Evolutionary conservation across 495 filamentous ascomycete genomes (phyloP), one percentile per base, ranked within the genome.

Genomic region (Aspergillus diversus): DNA sequence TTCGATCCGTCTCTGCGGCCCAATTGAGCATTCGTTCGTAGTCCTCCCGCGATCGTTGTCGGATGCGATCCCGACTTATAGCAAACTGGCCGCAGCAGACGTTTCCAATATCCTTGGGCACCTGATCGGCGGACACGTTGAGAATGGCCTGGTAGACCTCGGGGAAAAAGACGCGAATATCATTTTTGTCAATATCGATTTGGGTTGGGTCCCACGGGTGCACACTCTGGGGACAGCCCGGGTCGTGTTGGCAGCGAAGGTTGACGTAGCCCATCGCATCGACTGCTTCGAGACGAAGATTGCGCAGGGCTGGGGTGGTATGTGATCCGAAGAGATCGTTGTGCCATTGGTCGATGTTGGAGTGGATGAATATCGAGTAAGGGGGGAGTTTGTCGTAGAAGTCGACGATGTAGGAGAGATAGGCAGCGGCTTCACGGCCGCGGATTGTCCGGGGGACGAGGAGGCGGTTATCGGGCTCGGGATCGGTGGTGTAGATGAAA

Each of bases 1-100:
- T 75, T 31, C 74, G 52, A 5, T 73, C 65, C 6, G 74, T 73
- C 49, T 68, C 64, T 16, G 67, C 66, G n/a, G 68, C 72, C 80
- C 81, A 82, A 8, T 73, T 54, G 33, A 81, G 59, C 60, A 82
- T 78, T 7, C 75, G 73, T 55, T 73, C 63, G 56, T 83, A 84
- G 50, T 82, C 79, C 9, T 66, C 56, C 37, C 66, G 70, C 0
- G 77, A 73, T 5, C 81, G 73, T n/a, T 70, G 65, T 16, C 54
- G 67, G 12, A 83, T 80, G 42, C 73, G 72, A n/a, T 77, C 72
- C 15, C 76, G 73, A 31, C 76, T 78, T 3, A 78, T 76, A 8
- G 77, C 80, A 58, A 84, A 84, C 59, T 84, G 81, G 0, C 73
- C 81, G 54, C 81, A 84, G 66, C 81, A 84, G 16, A 79, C 71